Conservation (phyloP, 768 basidiomycete species). For the Boletus reticulatus region DNA sequence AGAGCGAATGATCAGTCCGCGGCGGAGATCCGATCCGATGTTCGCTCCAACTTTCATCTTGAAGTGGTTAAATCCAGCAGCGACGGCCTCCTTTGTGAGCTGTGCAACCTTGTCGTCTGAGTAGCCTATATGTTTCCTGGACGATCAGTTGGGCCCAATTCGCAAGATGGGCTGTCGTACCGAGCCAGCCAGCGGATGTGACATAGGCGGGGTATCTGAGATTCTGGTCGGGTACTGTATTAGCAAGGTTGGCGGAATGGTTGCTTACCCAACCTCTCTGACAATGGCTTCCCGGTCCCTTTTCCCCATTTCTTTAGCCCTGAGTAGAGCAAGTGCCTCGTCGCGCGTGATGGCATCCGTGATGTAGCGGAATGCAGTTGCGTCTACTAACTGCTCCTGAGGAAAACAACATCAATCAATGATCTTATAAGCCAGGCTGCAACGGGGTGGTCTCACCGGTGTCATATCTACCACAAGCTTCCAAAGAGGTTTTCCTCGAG, state of each 20-base stretch:
- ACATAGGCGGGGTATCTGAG: constrained; percentile 89
- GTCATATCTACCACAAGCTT: constrained; percentile 92
- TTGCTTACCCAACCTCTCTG: constrained; percentile 56
- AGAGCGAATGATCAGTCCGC: constrained; percentile 85
- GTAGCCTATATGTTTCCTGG: constrained; percentile 53
- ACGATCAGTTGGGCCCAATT: constrained; percentile 7
- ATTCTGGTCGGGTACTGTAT: background rate
- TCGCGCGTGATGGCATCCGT: constrained; percentile 90
- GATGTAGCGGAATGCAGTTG: constrained; percentile 85
- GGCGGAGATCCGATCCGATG: constrained; percentile 76
- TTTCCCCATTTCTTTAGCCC: constrained; percentile 73
- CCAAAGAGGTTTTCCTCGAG: constrained; percentile 86
- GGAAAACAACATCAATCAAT: background rate
- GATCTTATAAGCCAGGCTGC: background rate
- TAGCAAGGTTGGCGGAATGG: background rate
- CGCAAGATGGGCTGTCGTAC: constrained; percentile 30
- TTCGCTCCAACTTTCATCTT: constrained; percentile 98
- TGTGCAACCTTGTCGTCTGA: constrained; percentile 87
- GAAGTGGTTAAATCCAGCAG: constrained; percentile 95
- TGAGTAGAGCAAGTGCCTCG: constrained; percentile 83
- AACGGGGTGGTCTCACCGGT: constrained; percentile 43
- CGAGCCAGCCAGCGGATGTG: constrained; percentile 91
- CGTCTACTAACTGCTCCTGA: constrained; percentile 75
- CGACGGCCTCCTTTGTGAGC: constrained; percentile 82
- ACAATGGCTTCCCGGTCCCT: constrained; percentile 76